Percentiles rank a stretch among this genome's conserved stretches.
These are phyloP conservation scores for Punctularia strigosozonata DNA, from an alignment of 768 basidiomycete species.

Conservation along the genomic window DNA sequence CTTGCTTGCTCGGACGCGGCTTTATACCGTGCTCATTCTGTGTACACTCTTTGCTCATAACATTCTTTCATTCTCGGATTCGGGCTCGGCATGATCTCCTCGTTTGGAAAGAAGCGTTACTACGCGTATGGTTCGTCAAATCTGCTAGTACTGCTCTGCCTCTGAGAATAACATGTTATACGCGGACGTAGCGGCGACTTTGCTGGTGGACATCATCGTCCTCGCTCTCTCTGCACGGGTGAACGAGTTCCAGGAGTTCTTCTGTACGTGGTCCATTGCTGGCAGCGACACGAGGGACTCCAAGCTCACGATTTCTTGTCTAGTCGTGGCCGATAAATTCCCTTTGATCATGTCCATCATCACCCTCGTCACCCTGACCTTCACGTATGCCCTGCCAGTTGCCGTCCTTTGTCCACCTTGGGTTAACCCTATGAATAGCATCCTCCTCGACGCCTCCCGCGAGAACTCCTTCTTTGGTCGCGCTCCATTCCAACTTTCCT, in stretches of 20 bases:
- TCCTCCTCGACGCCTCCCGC: conserved; percentile 29
- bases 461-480: conserved; percentile 31
- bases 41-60: too few species aligned
- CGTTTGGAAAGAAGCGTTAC: too few species aligned
- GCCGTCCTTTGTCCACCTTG: not conserved
- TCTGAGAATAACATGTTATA: not conserved
- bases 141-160: too few species aligned
- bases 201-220: conserved; percentile 33
- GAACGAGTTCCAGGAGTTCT: conserved; percentile 47
- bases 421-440: conserved; percentile 2
- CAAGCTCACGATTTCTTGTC: too few species aligned
- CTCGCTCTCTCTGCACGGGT: conserved; percentile 41
- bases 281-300: too few species aligned
- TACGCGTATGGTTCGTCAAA: too few species aligned
- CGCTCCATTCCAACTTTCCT: conserved; percentile 34
- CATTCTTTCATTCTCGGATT: too few species aligned
- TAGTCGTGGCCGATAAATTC: conserved; percentile 47
- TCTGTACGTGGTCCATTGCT: conserved; percentile 43
- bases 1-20: too few species aligned
- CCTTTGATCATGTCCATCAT: conserved; percentile 47
- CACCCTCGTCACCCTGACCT: conserved; percentile 30
- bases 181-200: not conserved
- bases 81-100: too few species aligned
- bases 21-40: too few species aligned
- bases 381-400: conserved; percentile 23